phyloP scores from a whole-genome alignment of 768 basidiomycete species.

The Suillus plorans region DNA sequence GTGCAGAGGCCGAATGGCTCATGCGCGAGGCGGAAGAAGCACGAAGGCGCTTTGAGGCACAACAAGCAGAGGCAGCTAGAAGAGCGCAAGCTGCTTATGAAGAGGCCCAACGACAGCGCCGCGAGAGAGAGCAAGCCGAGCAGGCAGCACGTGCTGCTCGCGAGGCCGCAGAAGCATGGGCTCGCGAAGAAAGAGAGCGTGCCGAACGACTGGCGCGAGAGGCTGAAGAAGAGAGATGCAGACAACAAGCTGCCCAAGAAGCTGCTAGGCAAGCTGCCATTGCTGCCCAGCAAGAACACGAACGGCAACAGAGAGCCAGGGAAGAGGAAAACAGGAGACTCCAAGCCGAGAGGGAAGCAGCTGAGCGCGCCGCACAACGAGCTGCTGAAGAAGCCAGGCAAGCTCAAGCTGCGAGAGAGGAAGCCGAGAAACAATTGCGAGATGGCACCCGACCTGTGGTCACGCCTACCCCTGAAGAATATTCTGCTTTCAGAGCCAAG shows the following conservation, averaged over 20 bases:
- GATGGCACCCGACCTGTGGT: conserved; percentile 16
- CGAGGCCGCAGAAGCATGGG: conserved; percentile 24
- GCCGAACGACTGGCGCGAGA: conserved; percentile 17
- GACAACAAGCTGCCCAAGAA: conserved; percentile 20
- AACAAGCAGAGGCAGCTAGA: conserved; percentile 9
- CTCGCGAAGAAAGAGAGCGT: conserved; percentile 22
- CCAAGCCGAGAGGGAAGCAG: conserved; percentile 16
- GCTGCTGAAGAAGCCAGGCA: conserved; percentile 24
- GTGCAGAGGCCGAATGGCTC: conserved; percentile 23
- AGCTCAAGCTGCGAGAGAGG: conserved; percentile 20
- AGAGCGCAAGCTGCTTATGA: conserved; percentile 21
- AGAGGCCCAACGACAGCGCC: conserved; percentile 24
- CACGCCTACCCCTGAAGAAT: conserved; percentile 16
- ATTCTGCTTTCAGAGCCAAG: conserved; percentile 2
- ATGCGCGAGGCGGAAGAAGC: neutral
- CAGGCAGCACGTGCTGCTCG: conserved; percentile 23
- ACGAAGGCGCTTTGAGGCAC: neutral
- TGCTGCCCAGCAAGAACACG: conserved; percentile 25
- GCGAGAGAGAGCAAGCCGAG: conserved; percentile 20
- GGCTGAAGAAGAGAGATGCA: conserved; percentile 21
- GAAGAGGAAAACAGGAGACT: conserved; percentile 13
- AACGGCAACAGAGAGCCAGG: conserved; percentile 18
- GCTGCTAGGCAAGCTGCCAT: conserved; percentile 22
- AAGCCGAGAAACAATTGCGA: conserved; percentile 10
- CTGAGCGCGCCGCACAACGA: conserved; percentile 23